Evolutionary conservation across 768 basidiomycete species (phyloP), one percentile per base, ranked within the genome.

Genomic region (Collybia nuda): DNA sequence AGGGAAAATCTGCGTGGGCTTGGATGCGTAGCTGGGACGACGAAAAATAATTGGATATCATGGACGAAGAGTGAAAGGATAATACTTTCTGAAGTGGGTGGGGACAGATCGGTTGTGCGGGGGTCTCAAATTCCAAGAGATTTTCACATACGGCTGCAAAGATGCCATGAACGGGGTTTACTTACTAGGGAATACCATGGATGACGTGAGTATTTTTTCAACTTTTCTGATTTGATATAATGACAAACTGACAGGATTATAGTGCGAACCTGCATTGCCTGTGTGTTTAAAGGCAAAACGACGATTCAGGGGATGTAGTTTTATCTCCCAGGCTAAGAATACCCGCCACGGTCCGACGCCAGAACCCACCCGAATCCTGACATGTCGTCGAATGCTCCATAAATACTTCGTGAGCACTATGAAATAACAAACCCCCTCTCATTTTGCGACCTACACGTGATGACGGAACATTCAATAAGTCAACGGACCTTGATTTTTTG

Each of bases 211-310:
- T n/a, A 0, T 38, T 24, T n/a, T 18, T 45, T 35, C 12, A 2
- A 18, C 15, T 17, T n/a, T 19, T 8, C 19, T 36, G 6, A 5
- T 32, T n/a, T 28, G 11, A 4, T 7, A 8, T 32, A 6, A 4
- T 29, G 28, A 8, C 11, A 28, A 11, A 6, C 7, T 6, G 6
- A 32, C 19, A 39, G 37, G 36, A 18, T 11, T 47, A 47, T 8
- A 36, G 46, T 2, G 3, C 22, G 37, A 47, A 39, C 26, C 36
- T 47, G n/a, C 21, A 44, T 42, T 66, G 72, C 19, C 36, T 43
- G 50, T 32, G 6, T 24, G 14, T 23, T 41, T 19, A 37, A 51
- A 17, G n/a, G 6, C 36, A 21, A 39, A 28, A 19, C 23, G n/a
- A 44, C 17, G 50, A 51, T 22, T 11, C 18, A 26, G 32, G 18